Conservation (phyloP, 192 early-diverging fungal species). For the Phlyctochytrium bullatum region DNA sequence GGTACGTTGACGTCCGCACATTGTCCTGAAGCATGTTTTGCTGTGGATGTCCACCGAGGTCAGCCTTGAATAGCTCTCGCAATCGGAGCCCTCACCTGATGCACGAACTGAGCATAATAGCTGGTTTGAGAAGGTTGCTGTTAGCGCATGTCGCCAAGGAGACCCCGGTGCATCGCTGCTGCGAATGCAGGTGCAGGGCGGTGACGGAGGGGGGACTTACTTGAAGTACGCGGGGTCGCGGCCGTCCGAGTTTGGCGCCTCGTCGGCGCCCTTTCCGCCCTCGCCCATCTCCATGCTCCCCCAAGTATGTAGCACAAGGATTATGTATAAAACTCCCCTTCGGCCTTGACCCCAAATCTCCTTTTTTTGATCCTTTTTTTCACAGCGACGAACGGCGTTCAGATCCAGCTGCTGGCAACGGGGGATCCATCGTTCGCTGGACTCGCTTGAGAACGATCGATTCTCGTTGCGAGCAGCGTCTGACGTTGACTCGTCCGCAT, state of each 20-base stretch:
- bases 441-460: too few species aligned
- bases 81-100: neutral
- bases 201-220: constrained; percentile 1
- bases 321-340: too few species aligned
- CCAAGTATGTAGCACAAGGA: too few species aligned
- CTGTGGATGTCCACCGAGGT: constrained; percentile 60
- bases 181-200: constrained; percentile 1
- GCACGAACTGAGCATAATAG: constrained; percentile 84
- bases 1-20: constrained; percentile 92
- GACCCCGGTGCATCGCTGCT: neutral
- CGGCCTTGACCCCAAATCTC: too few species aligned
- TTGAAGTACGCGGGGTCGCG: constrained; percentile 50
- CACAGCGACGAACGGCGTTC: too few species aligned
- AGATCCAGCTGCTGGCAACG: too few species aligned
- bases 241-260: constrained; percentile 18
- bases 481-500: too few species aligned
- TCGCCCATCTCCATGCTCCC: too few species aligned
- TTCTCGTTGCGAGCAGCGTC: too few species aligned
- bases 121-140: constrained; percentile 10
- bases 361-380: too few species aligned
- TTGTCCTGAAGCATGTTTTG: constrained; percentile 98
- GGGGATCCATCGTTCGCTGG: too few species aligned
- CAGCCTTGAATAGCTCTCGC: constrained; percentile 18
- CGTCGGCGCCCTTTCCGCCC: neutral
- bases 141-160: neutral